Conservation (phyloP, 805 yeast genomes). For the Wickerhamiella azyma region DNA sequence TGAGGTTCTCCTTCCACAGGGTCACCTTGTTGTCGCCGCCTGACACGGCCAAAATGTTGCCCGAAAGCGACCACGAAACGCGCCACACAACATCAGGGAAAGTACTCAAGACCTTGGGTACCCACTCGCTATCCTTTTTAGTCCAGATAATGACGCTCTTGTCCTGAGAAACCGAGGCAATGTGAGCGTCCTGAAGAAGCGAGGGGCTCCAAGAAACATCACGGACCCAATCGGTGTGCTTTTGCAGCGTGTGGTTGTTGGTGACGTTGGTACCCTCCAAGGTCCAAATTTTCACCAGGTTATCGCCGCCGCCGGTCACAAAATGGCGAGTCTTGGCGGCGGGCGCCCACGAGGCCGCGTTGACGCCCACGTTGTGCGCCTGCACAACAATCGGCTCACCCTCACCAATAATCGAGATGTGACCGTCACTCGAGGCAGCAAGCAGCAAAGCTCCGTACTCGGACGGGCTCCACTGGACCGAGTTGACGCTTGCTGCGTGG, state of each 20-base stretch:
- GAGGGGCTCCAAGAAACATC: conserved; percentile 98
- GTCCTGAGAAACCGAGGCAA: conserved; percentile 96
- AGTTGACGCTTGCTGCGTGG: conserved; percentile 89
- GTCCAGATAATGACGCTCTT: conserved; percentile 93
- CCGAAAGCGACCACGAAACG: conserved; percentile 93
- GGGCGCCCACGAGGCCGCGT: conserved; percentile 86
- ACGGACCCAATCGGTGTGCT: conserved; percentile 97
- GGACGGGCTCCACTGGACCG: conserved; percentile 94
- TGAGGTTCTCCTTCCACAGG: conserved; percentile 87
- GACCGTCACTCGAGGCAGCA: conserved; percentile 89
- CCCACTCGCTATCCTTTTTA: conserved; percentile 61
- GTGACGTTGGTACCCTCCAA: conserved; percentile 47
- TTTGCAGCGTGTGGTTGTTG: conserved; percentile 65
- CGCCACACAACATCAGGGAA: conserved; percentile 98
- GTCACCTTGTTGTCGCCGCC: conserved; percentile 96
- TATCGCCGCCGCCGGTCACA: conserved; percentile 92
- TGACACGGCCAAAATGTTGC: conserved; percentile 85
- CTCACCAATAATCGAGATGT: conserved; percentile 80
- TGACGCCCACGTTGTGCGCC: conserved; percentile 90
- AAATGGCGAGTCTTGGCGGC: conserved; percentile 34
- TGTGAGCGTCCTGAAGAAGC: conserved; percentile 68
- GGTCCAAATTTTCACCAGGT: conserved; percentile 83
- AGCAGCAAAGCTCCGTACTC: conserved; percentile 87
- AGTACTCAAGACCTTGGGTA: conserved; percentile 57
- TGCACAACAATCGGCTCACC: conserved; percentile 37